Evolutionary conservation across 2,329 filamentous ascomycete species (phyloP).

Genomic region (Teratosphaeria gauchensis): DNA sequence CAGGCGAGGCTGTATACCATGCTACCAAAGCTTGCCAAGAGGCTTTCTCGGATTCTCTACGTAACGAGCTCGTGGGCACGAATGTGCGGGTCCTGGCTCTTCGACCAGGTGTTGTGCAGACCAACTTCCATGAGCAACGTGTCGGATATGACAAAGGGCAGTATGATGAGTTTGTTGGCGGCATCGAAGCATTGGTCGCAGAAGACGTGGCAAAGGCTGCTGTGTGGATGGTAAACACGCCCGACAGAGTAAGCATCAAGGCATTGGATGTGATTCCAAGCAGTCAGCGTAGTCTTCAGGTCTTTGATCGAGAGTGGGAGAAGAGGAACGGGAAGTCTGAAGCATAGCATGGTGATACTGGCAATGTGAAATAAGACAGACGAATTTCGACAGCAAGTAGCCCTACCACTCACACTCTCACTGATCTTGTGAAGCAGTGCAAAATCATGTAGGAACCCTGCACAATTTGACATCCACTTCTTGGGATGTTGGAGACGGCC

Average conservation of each 20-base stretch:
- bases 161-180: conserved; percentile 37
- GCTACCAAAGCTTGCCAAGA: conserved; percentile 40
- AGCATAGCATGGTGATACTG: background rate
- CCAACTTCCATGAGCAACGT: conserved; percentile 39
- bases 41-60: conserved; percentile 40
- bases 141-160: conserved; percentile 35
- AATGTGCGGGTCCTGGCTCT: conserved; percentile 40
- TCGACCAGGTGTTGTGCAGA: conserved; percentile 40
- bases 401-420: too few relatives aligned
- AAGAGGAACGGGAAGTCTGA: conserved; percentile 5
- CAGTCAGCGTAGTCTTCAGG: conserved; percentile 29
- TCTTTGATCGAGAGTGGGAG: conserved; percentile 30
- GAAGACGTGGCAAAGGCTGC: conserved; percentile 36
- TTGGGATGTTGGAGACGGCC: background rate
- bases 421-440: too few relatives aligned
- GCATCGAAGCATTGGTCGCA: conserved; percentile 35
- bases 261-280: conserved; percentile 40
- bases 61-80: conserved; percentile 38
- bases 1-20: conserved; percentile 42
- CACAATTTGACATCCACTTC: background rate
- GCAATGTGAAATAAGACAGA: background rate
- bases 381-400: background rate
- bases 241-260: conserved; percentile 35
- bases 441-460: too few relatives aligned
- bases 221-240: conserved; percentile 34